phyloP scores from a whole-genome alignment of 2,329 filamentous ascomycete genomes.

The Dactylonectria macrodidyma region DNA sequence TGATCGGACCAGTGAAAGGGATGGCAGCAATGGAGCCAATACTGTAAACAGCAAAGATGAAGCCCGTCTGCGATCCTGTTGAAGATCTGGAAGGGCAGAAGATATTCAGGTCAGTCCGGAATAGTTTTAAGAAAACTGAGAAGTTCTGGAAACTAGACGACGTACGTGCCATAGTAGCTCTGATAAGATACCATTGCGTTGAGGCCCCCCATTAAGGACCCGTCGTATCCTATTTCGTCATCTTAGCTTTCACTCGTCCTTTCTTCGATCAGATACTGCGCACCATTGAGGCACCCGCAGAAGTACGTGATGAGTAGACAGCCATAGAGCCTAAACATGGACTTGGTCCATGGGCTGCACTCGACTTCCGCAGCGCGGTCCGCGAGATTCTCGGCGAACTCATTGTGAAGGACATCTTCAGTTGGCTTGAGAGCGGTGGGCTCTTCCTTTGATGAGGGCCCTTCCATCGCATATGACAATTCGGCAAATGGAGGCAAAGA shows the following conservation, averaged over 20 bases:
- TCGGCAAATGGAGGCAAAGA: too few relatives aligned
- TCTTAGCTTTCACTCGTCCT: not conserved
- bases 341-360: not conserved
- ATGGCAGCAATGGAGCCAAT: not conserved
- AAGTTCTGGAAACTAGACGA: not conserved
- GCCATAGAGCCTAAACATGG: not conserved
- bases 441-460: too few relatives aligned
- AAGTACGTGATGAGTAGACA: not conserved
- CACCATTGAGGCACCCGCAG: not conserved
- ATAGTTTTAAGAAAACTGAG: too few relatives aligned
- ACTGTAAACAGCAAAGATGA: not conserved
- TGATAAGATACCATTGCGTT: not conserved
- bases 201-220: not conserved
- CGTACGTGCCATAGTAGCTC: not conserved
- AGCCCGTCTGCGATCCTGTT: not conserved
- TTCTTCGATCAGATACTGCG: not conserved
- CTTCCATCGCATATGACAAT: too few relatives aligned
- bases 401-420: too few relatives aligned
- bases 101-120: too few relatives aligned
- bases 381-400: too few relatives aligned
- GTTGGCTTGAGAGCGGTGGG: too few relatives aligned
- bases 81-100: too few relatives aligned
- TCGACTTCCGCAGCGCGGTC: too few relatives aligned
- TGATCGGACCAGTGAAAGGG: not conserved
- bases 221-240: not conserved